Conservation (phyloP, 2,329 filamentous ascomycete genomes). For the Lasiodiplodia citricola region DNA sequence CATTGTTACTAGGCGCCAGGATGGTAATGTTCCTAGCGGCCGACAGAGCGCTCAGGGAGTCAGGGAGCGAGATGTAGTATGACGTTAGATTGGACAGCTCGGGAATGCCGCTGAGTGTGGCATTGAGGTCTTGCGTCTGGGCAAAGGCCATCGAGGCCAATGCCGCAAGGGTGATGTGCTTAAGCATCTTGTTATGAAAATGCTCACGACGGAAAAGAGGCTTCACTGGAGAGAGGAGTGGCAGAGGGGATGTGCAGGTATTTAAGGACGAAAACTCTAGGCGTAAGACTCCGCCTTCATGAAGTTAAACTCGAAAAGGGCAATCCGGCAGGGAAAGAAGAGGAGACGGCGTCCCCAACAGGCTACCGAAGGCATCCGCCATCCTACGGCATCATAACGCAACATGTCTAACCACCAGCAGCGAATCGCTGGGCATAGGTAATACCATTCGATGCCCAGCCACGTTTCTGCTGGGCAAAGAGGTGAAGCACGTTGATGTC, state of each 20-base stretch:
- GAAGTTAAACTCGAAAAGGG: neutral
- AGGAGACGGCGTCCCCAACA: neutral
- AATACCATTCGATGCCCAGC: constrained; percentile 7
- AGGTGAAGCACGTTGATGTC: neutral
- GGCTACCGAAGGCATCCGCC: neutral
- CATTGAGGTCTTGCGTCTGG: constrained; percentile 41
- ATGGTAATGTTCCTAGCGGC: constrained; percentile 60
- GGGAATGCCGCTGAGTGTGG: constrained; percentile 38
- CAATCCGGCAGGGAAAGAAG: neutral
- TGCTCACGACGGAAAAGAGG: neutral
- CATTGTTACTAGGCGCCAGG: constrained; percentile 62
- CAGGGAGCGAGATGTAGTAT: constrained; percentile 45
- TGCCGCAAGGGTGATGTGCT: constrained; percentile 42
- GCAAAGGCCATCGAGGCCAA: constrained; percentile 42
- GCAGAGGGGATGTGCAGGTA: neutral
- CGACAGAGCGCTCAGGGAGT: constrained; percentile 45
- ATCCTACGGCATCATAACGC: neutral
- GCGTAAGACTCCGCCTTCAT: neutral
- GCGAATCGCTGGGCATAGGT: constrained; percentile 5
- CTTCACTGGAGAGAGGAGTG: no score
- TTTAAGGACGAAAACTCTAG: constrained; percentile 4
- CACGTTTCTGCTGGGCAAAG: neutral
- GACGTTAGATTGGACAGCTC: constrained; percentile 41
- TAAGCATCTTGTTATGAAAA: constrained; percentile 43
- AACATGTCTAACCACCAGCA: neutral